These are phyloP conservation scores for Phytomonas francai DNA, from an alignment of 208 protist genomes.

Conservation along the genomic window DNA sequence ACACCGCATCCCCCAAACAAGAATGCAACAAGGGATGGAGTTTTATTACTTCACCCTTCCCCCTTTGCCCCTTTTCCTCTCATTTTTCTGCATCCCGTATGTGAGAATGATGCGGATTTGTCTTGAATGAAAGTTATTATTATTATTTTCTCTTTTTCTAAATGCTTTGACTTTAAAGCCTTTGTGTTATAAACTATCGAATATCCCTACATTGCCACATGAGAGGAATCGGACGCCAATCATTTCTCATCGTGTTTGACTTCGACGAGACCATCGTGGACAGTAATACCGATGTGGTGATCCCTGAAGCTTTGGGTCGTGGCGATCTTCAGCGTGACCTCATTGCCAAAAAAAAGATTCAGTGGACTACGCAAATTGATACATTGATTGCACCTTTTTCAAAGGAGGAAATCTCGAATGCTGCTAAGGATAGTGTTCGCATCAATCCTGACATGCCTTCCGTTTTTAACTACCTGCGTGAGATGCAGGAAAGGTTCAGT, in stretches of 20 bases:
- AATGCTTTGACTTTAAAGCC: constrained; percentile 4
- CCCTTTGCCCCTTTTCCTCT: neutral
- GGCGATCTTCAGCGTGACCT: constrained; percentile 23
- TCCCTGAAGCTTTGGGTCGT: constrained; percentile 47
- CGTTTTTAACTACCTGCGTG: constrained; percentile 55
- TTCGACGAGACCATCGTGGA: constrained; percentile 86
- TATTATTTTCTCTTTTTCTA: constrained; percentile 2
- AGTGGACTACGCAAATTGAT: constrained; percentile 79
- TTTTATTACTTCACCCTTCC: neutral
- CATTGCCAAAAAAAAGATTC: constrained; percentile 24
- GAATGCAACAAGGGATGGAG: neutral
- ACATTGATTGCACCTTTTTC: constrained; percentile 58
- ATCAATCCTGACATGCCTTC: constrained; percentile 55
- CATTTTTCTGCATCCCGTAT: neutral
- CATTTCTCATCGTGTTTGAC: constrained; percentile 86
- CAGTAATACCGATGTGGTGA: constrained; percentile 81
- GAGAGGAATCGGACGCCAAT: constrained; percentile 56
- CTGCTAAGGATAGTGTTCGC: constrained; percentile 33
- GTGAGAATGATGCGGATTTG: neutral
- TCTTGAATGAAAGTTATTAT: neutral
- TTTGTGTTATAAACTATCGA: constrained; percentile 6
- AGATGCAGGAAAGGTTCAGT: constrained; percentile 18
- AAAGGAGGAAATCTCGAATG: constrained; percentile 31
- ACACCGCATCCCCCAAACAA: neutral
- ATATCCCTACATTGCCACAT: constrained; percentile 13